phyloP scores from a whole-genome alignment of 805 yeast genomes.

The Saccharomycopsis selenospora region DNA sequence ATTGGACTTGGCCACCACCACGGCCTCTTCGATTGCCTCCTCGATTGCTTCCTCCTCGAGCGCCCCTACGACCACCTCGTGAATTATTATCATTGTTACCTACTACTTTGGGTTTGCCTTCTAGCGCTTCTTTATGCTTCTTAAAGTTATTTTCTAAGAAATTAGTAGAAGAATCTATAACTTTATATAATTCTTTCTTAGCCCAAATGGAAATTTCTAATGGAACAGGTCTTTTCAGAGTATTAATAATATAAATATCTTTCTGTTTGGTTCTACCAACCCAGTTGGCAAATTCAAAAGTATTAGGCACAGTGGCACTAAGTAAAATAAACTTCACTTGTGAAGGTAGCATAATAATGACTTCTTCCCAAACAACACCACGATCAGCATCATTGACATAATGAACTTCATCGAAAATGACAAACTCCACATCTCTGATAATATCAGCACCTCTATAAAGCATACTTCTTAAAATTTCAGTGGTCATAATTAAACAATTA shows the following conservation, averaged over 20 bases:
- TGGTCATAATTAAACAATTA: slow-evolving; percentile 93
- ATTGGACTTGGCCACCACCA: slow-evolving; percentile 24
- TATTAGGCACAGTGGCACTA: slow-evolving; percentile 98
- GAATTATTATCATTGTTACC: slow-evolving; percentile 38
- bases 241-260: slow-evolving; percentile 91
- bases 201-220: slow-evolving; percentile 84
- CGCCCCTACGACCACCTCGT: slow-evolving; percentile 31
- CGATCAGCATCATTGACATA: slow-evolving; percentile 94
- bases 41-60: slow-evolving; percentile 33
- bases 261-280: slow-evolving; percentile 95
- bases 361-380: slow-evolving; percentile 99
- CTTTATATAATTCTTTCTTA: slow-evolving; percentile 60
- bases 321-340: slow-evolving; percentile 86
- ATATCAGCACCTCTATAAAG: slow-evolving; percentile 93
- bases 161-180: slow-evolving; percentile 65
- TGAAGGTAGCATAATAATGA: slow-evolving; percentile 93
- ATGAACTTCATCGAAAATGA: slow-evolving; percentile 96
- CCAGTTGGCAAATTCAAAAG: slow-evolving; percentile 97
- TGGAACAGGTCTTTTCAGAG: slow-evolving; percentile 96
- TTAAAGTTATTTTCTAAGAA: slow-evolving; percentile 61
- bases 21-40: slow-evolving; percentile 28
- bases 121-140: slow-evolving; percentile 48
- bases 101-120: slow-evolving; percentile 34
- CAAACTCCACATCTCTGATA: slow-evolving; percentile 94
- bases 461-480: slow-evolving; percentile 93